Evolutionary conservation across 163 green algal species (phyloP).

Genomic region (Picocystis sp.): DNA sequence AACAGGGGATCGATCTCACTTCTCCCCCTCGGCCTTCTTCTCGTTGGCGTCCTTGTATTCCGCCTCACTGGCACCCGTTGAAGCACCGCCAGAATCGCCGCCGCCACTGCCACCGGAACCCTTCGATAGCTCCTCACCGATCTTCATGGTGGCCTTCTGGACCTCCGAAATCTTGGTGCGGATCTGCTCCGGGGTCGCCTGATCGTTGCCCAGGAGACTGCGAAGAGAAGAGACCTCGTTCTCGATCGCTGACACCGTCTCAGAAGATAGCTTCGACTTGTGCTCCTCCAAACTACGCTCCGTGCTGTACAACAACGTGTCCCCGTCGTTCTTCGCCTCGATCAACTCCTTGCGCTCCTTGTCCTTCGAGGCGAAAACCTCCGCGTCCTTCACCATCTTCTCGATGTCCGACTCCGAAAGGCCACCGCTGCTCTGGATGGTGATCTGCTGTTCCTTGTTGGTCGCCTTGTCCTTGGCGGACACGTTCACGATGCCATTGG

Average conservation of each 20-base stretch:
- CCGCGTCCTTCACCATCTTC: conserved; percentile 85
- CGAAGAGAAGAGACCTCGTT: conserved; percentile 45
- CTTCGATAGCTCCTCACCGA: conserved; percentile 60
- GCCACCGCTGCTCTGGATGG: conserved; percentile 74
- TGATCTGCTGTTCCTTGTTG: conserved; percentile 90
- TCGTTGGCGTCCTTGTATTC: conserved; percentile 6
- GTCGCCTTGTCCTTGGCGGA: conserved; percentile 52
- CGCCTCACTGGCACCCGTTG: conserved; percentile 1
- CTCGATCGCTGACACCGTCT: conserved; percentile 69
- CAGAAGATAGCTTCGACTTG: conserved; percentile 57
- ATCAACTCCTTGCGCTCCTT: conserved; percentile 79
- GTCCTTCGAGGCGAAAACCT: conserved; percentile 60
- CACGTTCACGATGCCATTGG: conserved; percentile 38
- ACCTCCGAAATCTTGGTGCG: conserved; percentile 53
- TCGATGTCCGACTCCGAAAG: conserved; percentile 85
- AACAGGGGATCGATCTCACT: not conserved
- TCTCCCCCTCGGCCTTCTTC: not conserved
- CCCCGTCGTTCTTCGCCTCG: conserved; percentile 86
- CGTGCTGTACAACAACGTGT: conserved; percentile 78
- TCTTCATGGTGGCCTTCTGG: conserved; percentile 79
- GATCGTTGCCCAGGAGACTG: conserved; percentile 23
- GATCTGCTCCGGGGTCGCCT: conserved; percentile 42
- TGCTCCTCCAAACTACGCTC: conserved; percentile 77
- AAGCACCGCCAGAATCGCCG: conserved; percentile 8
- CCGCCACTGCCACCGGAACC: conserved; percentile 13